phyloP scores from a whole-genome alignment of 257 asterid genomes.

The Phtheirospermum japonicum region DNA sequence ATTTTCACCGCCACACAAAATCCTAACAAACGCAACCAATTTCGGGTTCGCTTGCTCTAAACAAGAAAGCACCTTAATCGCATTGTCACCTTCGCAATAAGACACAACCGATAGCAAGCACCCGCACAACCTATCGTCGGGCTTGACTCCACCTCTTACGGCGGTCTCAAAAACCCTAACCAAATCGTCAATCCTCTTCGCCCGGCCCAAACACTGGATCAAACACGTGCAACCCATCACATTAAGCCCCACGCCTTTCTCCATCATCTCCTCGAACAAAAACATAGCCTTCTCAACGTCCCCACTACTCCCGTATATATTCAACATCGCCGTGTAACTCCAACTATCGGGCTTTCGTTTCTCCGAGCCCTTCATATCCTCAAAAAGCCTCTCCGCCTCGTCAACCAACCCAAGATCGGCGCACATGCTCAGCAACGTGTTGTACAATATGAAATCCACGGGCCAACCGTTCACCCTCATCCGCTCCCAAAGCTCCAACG shows the following conservation, averaged over 20 bases:
- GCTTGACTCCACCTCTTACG: slow-evolving; percentile 56
- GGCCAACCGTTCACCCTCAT: slow-evolving; percentile 89
- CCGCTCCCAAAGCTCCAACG: slow-evolving; percentile 81
- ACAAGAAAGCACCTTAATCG: slow-evolving; percentile 63
- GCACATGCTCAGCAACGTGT: slow-evolving; percentile 88
- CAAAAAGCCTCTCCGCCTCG: slow-evolving; percentile 71
- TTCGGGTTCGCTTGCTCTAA: slow-evolving; percentile 36
- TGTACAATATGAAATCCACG: slow-evolving; percentile 75
- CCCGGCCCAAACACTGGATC: slow-evolving; percentile 83
- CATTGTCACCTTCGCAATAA: slow-evolving; percentile 60
- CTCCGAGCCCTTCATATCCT: slow-evolving; percentile 70
- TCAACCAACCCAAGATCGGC: slow-evolving; percentile 92
- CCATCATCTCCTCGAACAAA: slow-evolving; percentile 71
- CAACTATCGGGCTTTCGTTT: slow-evolving; percentile 68
- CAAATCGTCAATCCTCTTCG: slow-evolving; percentile 66
- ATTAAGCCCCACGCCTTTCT: slow-evolving; percentile 51
- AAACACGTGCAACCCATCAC: slow-evolving; percentile 96
- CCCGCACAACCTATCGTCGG: slow-evolving; percentile 87
- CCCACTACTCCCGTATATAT: slow-evolving; percentile 81
- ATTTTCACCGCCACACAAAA: slow-evolving; percentile 35
- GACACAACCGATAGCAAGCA: slow-evolving; percentile 82
- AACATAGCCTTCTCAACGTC: slow-evolving; percentile 74
- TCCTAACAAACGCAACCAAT: slow-evolving; percentile 44
- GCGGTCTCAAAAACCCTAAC: slow-evolving; percentile 60
- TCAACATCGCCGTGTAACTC: slow-evolving; percentile 92